Evolutionary conservation across 345 rosid species (phyloP).

Genomic region (Pugionium dolabratum): DNA sequence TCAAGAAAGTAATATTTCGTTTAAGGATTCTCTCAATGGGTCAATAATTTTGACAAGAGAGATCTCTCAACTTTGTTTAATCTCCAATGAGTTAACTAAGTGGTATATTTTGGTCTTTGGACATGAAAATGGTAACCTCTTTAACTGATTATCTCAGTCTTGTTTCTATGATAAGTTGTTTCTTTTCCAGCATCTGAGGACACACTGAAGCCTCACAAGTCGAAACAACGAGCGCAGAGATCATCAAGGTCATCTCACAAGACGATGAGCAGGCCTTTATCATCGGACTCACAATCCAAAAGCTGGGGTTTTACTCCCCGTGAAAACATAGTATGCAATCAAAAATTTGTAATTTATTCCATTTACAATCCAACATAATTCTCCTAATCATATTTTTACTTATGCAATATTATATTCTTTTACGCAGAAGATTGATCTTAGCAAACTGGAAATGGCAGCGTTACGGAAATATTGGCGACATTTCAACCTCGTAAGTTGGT

Average conservation of each 20-base stretch:
- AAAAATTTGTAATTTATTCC: not conserved
- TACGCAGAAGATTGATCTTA: slow-evolving; percentile 76
- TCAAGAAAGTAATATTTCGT: too few species aligned
- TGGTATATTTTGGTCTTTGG: slow-evolving; percentile 18
- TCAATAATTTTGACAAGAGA: too few species aligned
- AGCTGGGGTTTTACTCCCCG: slow-evolving; percentile 59
- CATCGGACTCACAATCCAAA: slow-evolving; percentile 70
- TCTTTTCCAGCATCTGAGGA: slow-evolving; percentile 45
- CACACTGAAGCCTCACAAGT: slow-evolving; percentile 68
- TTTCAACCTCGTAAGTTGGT: slow-evolving; percentile 78
- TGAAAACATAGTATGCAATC: slow-evolving; percentile 54
- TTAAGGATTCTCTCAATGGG: too few species aligned
- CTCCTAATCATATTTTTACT: not conserved
- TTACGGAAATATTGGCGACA: slow-evolving; percentile 87
- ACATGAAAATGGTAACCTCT: slow-evolving; percentile 1
- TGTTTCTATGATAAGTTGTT: slow-evolving; percentile 39
- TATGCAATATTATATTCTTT: not conserved
- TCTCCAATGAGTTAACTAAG: not conserved
- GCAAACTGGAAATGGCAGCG: slow-evolving; percentile 89
- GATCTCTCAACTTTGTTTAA: too few species aligned
- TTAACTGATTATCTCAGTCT: slow-evolving; percentile 13
- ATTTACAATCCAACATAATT: not conserved
- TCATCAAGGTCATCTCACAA: slow-evolving; percentile 60
- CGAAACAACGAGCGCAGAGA: slow-evolving; percentile 56
- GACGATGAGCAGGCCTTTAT: slow-evolving; percentile 63